phyloP scores from a whole-genome alignment of 257 asterid genomes.

The Gentiana straminea region DNA sequence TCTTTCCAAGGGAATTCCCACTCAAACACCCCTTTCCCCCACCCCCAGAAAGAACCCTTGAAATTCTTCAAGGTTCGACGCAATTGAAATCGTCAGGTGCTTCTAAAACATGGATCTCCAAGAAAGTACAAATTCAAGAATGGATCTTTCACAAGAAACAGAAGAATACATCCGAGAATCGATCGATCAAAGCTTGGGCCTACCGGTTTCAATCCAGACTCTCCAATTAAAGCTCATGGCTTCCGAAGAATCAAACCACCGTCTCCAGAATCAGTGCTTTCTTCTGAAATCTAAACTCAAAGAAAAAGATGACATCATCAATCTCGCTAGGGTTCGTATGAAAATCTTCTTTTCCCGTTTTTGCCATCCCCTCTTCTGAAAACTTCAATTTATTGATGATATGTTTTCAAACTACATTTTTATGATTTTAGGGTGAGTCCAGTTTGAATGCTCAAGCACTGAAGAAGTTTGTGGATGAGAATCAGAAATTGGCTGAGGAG shows the following conservation, averaged over 20 bases:
- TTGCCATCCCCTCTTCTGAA: not conserved
- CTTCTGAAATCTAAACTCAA: constrained; percentile 52
- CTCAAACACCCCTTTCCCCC: constrained; percentile 15
- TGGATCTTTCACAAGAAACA: constrained; percentile 74
- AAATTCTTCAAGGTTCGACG: not conserved
- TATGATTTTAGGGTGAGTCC: constrained; percentile 57
- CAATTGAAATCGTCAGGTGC: not conserved
- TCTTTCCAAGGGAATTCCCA: constrained; percentile 4
- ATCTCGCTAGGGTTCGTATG: constrained; percentile 62
- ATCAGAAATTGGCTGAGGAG: constrained; percentile 72
- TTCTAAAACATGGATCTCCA: not conserved
- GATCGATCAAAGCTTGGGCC: constrained; percentile 61
- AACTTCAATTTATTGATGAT: not conserved
- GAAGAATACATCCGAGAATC: constrained; percentile 75
- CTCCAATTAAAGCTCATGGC: constrained; percentile 64
- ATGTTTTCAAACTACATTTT: not conserved
- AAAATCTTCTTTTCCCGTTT: not conserved
- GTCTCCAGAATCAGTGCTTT: constrained; percentile 42
- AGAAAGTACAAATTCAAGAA: constrained; percentile 11
- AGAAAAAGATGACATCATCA: constrained; percentile 55
- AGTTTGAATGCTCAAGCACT: constrained; percentile 82
- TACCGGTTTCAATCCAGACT: constrained; percentile 47
- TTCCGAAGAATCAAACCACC: constrained; percentile 38
- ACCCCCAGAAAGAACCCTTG: constrained; percentile 1
- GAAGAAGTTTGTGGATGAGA: constrained; percentile 93